Evolutionary conservation across 352 stramenopile genomes (phyloP).

Genomic region (Phytophthora niederhauseri): DNA sequence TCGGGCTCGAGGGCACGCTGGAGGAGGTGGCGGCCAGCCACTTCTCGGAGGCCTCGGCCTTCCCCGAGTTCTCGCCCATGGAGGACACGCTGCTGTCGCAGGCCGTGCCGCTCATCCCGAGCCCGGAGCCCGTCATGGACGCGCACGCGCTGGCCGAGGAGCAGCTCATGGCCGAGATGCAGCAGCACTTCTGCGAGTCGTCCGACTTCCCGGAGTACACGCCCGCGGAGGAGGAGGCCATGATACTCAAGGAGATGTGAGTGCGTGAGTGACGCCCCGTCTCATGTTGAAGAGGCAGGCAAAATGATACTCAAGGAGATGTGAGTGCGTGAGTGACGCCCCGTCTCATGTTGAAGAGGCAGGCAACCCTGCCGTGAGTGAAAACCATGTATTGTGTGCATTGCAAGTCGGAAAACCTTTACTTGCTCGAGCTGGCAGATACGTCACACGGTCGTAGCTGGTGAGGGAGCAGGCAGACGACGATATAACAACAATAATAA

Average conservation of each 20-base stretch:
- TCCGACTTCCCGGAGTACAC: slow-evolving; percentile 71
- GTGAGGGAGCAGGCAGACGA: slow-evolving; percentile 2
- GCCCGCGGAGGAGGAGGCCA: slow-evolving; percentile 54
- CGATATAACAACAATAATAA: slow-evolving; percentile 5
- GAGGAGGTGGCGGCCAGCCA: slow-evolving; percentile 53
- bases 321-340: slow-evolving; percentile 6
- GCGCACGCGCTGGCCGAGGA: slow-evolving; percentile 41
- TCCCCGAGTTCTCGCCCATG: slow-evolving; percentile 63
- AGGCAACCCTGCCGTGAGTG: too few relatives aligned
- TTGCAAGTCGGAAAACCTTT: background rate
- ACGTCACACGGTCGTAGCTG: slow-evolving; percentile 5
- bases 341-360: background rate
- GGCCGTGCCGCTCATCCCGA: slow-evolving; percentile 31
- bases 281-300: background rate
- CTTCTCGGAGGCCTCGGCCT: slow-evolving; percentile 71
- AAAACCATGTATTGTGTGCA: background rate
- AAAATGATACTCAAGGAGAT: slow-evolving; percentile 30
- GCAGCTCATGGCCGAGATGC: slow-evolving; percentile 46
- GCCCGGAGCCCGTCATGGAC: slow-evolving; percentile 16
- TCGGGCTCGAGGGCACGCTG: slow-evolving; percentile 45
- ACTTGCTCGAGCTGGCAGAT: background rate
- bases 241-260: slow-evolving; percentile 41
- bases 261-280: background rate
- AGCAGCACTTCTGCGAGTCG: slow-evolving; percentile 55
- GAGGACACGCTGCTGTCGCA: slow-evolving; percentile 60